Percentiles rank a stretch among this genome's conserved stretches.
Conservation (phyloP, 1,139 yeast genomes). For the Diutina neorugosa region DNA sequence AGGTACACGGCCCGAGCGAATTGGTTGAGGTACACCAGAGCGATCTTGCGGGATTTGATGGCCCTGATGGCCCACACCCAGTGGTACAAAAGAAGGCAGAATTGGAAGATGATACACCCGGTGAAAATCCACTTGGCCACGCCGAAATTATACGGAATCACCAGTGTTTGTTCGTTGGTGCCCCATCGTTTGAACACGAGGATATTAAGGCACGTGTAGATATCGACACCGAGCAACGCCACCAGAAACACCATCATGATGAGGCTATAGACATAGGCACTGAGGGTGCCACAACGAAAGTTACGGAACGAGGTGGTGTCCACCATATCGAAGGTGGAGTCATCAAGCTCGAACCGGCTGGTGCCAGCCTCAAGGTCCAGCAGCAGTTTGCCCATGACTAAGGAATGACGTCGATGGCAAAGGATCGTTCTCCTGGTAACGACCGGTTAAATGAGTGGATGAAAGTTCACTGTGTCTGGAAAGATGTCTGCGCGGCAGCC, state of each 20-base stretch:
- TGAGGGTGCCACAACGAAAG: conserved; percentile 37
- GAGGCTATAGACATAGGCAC: conserved; percentile 43
- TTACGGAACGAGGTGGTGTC: conserved; percentile 41
- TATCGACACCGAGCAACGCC: conserved; percentile 57
- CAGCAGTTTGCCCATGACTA: not conserved
- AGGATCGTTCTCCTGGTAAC: not conserved
- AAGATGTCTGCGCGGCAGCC: not conserved
- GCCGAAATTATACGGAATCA: conserved; percentile 28
- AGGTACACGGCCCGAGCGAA: conserved; percentile 51
- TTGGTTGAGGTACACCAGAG: conserved; percentile 57
- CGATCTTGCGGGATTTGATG: conserved; percentile 51
- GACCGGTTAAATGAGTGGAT: not conserved
- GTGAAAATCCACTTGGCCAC: conserved; percentile 72
- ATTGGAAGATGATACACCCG: conserved; percentile 71
- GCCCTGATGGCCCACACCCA: conserved; percentile 48
- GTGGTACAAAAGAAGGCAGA: conserved; percentile 46
- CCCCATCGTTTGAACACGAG: conserved; percentile 74
- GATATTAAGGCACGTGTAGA: conserved; percentile 68
- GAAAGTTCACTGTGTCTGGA: not conserved
- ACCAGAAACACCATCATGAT: conserved; percentile 38
- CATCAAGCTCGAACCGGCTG: conserved; percentile 15
- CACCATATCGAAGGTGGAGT: conserved; percentile 31
- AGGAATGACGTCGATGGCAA: not conserved
- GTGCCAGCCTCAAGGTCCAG: not conserved
- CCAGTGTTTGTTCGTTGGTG: conserved; percentile 39